Conservation (phyloP, 176 grass and related monocot genomes). For the Cenchrus americanus region DNA sequence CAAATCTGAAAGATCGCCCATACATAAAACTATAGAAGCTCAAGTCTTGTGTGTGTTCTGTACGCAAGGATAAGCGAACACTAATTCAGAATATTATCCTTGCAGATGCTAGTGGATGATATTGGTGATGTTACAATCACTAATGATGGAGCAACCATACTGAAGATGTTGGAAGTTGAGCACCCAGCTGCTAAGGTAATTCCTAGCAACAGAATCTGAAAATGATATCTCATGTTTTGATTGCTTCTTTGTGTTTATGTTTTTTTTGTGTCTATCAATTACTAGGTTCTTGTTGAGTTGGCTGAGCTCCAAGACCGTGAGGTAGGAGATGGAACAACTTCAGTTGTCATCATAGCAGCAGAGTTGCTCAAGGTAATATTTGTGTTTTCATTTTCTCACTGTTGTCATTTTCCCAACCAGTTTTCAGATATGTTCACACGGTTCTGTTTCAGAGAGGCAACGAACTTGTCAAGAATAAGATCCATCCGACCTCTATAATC, state of each 20-base stretch:
- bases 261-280: conserved; percentile 20
- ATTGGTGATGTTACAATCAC: conserved; percentile 97
- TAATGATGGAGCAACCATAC: conserved; percentile 94
- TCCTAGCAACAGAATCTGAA: background rate
- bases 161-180: conserved; percentile 96
- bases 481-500: conserved; percentile 95
- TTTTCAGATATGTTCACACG: background rate
- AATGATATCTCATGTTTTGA: background rate
- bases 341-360: conserved; percentile 80
- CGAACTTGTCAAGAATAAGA: conserved; percentile 92
- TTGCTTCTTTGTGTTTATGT: conserved; percentile 5
- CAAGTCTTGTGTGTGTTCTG: background rate
- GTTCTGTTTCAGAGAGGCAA: conserved; percentile 68
- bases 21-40: background rate
- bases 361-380: conserved; percentile 84
- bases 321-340: conserved; percentile 97
- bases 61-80: background rate
- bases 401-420: conserved; percentile 1
- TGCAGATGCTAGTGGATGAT: conserved; percentile 92
- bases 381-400: background rate
- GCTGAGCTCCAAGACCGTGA: conserved; percentile 94
- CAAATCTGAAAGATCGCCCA: background rate
- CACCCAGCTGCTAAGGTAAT: conserved; percentile 89
- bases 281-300: conserved; percentile 95
- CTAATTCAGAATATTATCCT: conserved; percentile 30